These are phyloP conservation scores for Apiospora aurea DNA, from an alignment of 2,329 filamentous ascomycete genomes.

Conservation along the genomic window DNA sequence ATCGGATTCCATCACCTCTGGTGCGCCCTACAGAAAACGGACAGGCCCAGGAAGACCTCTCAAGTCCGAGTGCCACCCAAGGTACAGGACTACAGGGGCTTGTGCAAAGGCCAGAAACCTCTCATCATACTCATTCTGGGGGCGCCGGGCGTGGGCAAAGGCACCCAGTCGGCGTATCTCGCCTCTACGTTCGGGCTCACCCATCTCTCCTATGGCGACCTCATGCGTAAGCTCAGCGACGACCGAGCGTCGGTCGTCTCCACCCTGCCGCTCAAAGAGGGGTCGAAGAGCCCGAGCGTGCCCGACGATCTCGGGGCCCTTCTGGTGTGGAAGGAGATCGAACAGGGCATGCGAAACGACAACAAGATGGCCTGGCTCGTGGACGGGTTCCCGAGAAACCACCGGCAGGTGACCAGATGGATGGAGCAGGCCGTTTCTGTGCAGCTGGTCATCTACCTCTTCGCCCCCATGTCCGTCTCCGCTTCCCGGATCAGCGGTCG, in stretches of 20 bases:
- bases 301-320: neutral
- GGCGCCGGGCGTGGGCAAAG: constrained; percentile 36
- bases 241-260: neutral
- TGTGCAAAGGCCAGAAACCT: constrained; percentile 23
- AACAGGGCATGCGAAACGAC: neutral
- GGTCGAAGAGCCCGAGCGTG: neutral
- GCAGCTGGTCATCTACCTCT: neutral
- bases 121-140: constrained; percentile 35
- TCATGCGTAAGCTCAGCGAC: constrained; percentile 27
- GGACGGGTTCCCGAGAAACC: neutral
- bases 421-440: neutral
- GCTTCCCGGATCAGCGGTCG: neutral
- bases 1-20: neutral
- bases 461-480: neutral
- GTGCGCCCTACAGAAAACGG: neutral
- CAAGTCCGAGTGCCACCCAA: neutral
- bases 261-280: neutral
- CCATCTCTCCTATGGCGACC: constrained; percentile 37
- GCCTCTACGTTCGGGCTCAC: constrained; percentile 29
- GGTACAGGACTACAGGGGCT: neutral
- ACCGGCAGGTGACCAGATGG: neutral
- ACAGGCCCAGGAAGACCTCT: neutral
- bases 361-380: neutral
- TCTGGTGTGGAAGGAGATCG: neutral
- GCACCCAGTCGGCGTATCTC: constrained; percentile 32